Percentiles rank a stretch among this genome's conserved stretches.
Conservation (phyloP, 352 stramenopile genomes). For the Globisporangium echinulatum region DNA sequence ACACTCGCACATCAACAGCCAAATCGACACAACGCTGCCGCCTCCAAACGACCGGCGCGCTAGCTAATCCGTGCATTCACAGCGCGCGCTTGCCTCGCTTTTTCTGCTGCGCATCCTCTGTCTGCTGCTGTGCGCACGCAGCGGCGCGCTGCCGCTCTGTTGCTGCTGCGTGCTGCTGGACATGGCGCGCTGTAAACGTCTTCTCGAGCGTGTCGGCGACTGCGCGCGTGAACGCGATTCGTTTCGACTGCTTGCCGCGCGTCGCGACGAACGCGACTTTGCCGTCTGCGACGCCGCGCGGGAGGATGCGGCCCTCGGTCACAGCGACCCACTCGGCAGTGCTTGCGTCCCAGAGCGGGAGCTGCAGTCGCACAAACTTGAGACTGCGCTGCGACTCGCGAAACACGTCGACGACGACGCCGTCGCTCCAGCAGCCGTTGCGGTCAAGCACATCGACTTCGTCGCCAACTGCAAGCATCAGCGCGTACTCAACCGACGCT, state of each 20-base stretch:
- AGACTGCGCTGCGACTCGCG: constrained; percentile 23
- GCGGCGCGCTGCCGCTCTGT: constrained; percentile 13
- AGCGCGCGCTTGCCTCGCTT: constrained; percentile 12
- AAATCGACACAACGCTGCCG: too few relatives aligned
- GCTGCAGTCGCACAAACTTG: constrained; percentile 65
- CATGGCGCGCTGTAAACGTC: constrained; percentile 40
- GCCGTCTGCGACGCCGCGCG: constrained; percentile 53
- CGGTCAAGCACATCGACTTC: constrained; percentile 74
- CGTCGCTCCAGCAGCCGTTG: constrained; percentile 78
- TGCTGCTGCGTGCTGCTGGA: constrained; percentile 18
- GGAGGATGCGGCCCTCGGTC: constrained; percentile 63
- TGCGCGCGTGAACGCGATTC: constrained; percentile 38
- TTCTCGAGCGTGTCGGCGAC: constrained; percentile 44
- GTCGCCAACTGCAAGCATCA: constrained; percentile 49
- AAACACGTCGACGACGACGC: constrained; percentile 59
- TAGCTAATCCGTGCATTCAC: neutral
- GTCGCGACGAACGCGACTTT: constrained; percentile 26
- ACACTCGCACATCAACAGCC: too few relatives aligned
- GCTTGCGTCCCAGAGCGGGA: constrained; percentile 52
- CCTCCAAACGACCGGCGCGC: too few relatives aligned
- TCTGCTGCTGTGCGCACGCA: neutral
- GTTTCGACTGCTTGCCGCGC: constrained; percentile 26
- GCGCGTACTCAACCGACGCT: constrained; percentile 63
- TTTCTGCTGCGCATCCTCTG: constrained; percentile 2
- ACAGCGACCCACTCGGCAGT: constrained; percentile 65